phyloP scores from a whole-genome alignment of 1,284 basidiomycete genomes.

The Ganoderma resinaceum region DNA sequence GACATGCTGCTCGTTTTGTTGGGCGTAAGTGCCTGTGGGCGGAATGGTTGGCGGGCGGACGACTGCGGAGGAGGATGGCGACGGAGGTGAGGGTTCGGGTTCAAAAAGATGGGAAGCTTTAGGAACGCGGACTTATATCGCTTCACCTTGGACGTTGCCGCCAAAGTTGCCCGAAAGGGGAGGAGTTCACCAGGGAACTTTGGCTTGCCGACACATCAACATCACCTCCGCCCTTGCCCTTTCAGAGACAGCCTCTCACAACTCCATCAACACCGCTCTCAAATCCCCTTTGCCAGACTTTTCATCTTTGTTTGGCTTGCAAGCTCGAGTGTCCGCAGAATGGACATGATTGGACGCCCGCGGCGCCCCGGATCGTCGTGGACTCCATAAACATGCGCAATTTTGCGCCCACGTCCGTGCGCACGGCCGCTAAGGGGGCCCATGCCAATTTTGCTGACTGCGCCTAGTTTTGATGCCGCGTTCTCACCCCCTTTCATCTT shows the following conservation, averaged over 20 bases:
- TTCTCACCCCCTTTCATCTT: conserved; percentile 25
- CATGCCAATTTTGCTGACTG: conserved; percentile 23
- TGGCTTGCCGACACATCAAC: conserved; percentile 27
- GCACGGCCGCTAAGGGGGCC: conserved; percentile 10
- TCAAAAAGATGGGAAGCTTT: conserved; percentile 31
- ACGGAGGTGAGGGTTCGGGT: conserved; percentile 33
- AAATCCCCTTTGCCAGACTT: conserved; percentile 3
- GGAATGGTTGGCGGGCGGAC: conserved; percentile 23
- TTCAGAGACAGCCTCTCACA: conserved; percentile 14
- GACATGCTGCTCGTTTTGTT: conserved; percentile 35
- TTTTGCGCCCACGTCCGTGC: conserved; percentile 7
- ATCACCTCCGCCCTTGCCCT: conserved; percentile 23
- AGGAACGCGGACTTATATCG: conserved; percentile 40
- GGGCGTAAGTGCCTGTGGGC: conserved; percentile 16
- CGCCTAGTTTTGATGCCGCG: conserved; percentile 25
- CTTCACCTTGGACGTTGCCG: conserved; percentile 27
- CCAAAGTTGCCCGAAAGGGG: conserved; percentile 23
- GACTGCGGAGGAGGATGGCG: conserved; percentile 29
- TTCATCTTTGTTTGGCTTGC: conserved; percentile 6
- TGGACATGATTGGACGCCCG: background rate
- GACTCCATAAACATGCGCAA: conserved; percentile 16
- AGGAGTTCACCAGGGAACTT: conserved; percentile 16
- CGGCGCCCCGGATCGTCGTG: conserved; percentile 13
- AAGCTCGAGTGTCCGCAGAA: background rate
- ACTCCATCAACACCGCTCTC: conserved; percentile 13